Base-by-base conservation (phyloP, 805 yeast species). In the Diddensiella caesifluorescens region DNA sequence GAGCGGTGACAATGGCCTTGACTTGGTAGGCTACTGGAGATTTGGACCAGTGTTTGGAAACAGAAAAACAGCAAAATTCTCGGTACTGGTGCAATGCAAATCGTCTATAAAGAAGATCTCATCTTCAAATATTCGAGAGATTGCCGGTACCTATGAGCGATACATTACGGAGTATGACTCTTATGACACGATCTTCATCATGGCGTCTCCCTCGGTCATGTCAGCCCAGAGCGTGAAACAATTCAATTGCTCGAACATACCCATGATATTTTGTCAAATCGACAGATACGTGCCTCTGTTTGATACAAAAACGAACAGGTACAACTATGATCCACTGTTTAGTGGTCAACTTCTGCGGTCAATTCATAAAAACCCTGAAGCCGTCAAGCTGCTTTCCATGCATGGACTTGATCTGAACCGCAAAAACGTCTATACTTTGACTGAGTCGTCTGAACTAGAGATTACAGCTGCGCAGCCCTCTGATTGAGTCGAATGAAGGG, bases 1-100 rank as follows among this genome's bases (percentile, higher is more conserved):
- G 1, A 63, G 76, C 1, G 68, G 69, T 38, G 83, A 78, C 49
- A 65, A 70, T 39, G 83, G 83, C 0, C 61, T 77, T 3, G 83
- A 78, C 52, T 54, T 78, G 3, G 53, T 71, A 16, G 81, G 80
- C 0, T 62, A 62, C 31, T 76, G 82, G 81, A 59, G 71, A 41
- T 55, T 70, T 20, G 32, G 30, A 31, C 26, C 22, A 42, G n/a
- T 22, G 21, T 5, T 35, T 25, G 34, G 19, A 19, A 34, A 26
- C 27, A 15, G 20, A 16, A 29, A 20, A 27, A 18, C n/a, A 13
- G 19, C 35, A 15, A 31, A 39, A 28, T 30, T 50, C n/a, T 39
- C 56, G 15, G 42, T 74, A 2, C 61, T 74, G 44, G 77, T 75
- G 4, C 83, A 78, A 52, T 77, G 83, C 55, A 77, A 77, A 48